Evolutionary conservation across 2,329 filamentous ascomycete species (phyloP), one percentile per base, ranked within the genome.

Genomic region (Aspergillus sp.): DNA sequence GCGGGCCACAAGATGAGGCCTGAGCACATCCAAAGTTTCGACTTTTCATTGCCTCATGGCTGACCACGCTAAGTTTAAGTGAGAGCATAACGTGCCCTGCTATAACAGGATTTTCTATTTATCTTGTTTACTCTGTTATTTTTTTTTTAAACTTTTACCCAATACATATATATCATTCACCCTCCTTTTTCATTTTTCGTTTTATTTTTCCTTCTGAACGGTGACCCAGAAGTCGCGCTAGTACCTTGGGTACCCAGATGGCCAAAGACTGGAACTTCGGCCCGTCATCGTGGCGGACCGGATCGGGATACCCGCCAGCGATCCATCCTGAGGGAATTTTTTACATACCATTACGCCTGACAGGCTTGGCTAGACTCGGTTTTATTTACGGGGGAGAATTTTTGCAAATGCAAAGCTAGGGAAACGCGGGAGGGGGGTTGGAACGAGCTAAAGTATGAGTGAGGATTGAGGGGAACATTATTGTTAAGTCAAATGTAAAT

Each of bases 261-360:
- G 51, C 11, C 52, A 22, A 20, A 32, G 49, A 42, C 32, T 31
- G 53, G 57, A 39, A 51, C 49, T 46, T 55, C 55, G 58, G 63
- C 58, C 58, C 56, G 58, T 63, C 52, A 58, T 49, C 52, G 46
- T 59, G 57, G 54, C 55, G 61, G 49, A 46, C 56, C 57, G 49
- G 56, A 58, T 63, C 56, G 45, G 56, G 62, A 51, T 52, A 45
- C 57, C 55, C 57, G 52, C 53, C 55, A 54, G 52, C 50, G 51
- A 42, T 52, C 36, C 54, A 55, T 52, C 57, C 54, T 52, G 49
- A 24, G 49, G 47, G 47, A 29, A 49, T 49, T 47, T 11, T 20
- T 47, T 47, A 47, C 45, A 24, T 42, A 42, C 36, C 36, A 39
- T 39, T 39, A 39, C 36, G 36, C 12, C 26, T 29, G 26, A 29